phyloP scores from a whole-genome alignment of 768 basidiomycete genomes.

The Nidularia sp. region DNA sequence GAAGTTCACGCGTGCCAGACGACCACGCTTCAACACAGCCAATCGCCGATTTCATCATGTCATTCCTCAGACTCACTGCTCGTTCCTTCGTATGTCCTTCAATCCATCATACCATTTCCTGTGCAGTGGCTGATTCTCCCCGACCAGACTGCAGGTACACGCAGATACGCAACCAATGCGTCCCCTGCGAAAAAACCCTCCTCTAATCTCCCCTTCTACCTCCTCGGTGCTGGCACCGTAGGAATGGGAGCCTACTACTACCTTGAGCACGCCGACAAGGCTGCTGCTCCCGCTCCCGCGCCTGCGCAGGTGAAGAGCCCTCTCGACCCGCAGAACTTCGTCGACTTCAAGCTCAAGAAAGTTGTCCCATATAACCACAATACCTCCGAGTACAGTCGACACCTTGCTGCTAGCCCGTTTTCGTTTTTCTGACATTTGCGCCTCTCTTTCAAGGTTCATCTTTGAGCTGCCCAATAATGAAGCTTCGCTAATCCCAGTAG shows the following conservation, averaged over 20 bases:
- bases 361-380: conserved; percentile 93
- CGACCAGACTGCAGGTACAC: conserved; percentile 1
- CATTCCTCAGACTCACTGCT: conserved; percentile 32
- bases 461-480: conserved; percentile 80
- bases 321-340: conserved; percentile 70
- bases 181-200: conserved; percentile 40
- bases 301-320: conserved; percentile 58
- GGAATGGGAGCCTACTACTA: conserved; percentile 48
- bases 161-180: conserved; percentile 32
- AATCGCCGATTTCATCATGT: conserved; percentile 28
- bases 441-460: conserved; percentile 46
- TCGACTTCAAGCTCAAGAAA: conserved; percentile 80
- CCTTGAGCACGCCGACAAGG: conserved; percentile 24
- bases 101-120: background rate
- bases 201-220: conserved; percentile 40
- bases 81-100: conserved; percentile 26
- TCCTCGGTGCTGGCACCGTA: conserved; percentile 44
- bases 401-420: background rate
- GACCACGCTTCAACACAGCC: background rate
- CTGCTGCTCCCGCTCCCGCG: conserved; percentile 13
- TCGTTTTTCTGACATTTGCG: background rate
- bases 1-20: background rate
- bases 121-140: background rate
- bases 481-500: conserved; percentile 72
- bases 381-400: conserved; percentile 58